Conservation (phyloP, 306 rosid species). For the Gastrolobium bilobum region DNA sequence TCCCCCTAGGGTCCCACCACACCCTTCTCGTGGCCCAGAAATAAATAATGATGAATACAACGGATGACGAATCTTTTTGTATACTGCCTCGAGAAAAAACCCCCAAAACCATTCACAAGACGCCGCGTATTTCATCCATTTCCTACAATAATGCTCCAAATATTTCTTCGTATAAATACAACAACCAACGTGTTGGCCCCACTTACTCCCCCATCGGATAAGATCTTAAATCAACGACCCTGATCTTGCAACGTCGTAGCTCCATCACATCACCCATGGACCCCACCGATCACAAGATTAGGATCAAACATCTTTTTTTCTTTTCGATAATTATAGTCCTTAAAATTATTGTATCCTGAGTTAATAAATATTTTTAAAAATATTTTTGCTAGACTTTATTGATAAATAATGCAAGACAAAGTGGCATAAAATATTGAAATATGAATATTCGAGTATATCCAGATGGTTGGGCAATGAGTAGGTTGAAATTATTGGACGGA, state of each 20-base stretch:
- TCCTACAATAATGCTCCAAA: not conserved
- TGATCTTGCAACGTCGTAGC: constrained; percentile 46
- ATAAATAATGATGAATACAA: not conserved
- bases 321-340: no score
- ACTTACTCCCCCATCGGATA: constrained; percentile 42
- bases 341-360: no score
- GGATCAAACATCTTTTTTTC: not conserved
- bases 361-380: no score
- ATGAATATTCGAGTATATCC: constrained; percentile 72
- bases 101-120: constrained; percentile 46
- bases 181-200: constrained; percentile 51
- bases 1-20: not conserved
- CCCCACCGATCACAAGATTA: constrained; percentile 15
- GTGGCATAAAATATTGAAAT: not conserved
- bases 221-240: constrained; percentile 24
- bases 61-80: constrained; percentile 29
- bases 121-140: constrained; percentile 59
- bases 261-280: not conserved
- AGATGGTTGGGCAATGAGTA: constrained; percentile 10
- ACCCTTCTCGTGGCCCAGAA: no score
- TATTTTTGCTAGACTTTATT: not conserved
- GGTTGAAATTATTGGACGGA: constrained; percentile 54
- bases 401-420: not conserved
- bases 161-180: no score
- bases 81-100: not conserved